These are phyloP conservation scores for Phytopythium cucurbitacearum DNA, from an alignment of 352 stramenopile species.

Conservation along the genomic window DNA sequence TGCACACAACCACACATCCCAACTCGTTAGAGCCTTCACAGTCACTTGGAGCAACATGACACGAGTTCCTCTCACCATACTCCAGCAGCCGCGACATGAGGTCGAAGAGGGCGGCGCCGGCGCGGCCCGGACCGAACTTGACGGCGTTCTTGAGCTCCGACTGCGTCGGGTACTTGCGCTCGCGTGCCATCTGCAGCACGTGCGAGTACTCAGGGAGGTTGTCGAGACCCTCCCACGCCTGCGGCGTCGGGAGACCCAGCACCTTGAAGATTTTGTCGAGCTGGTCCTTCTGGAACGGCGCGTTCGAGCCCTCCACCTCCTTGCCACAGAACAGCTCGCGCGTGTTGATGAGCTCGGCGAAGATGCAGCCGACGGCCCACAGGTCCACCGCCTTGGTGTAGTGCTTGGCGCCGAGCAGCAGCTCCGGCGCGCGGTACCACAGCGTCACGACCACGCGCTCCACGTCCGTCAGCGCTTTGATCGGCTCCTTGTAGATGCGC, in stretches of 20 bases:
- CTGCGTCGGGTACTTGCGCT: slow-evolving; percentile 79
- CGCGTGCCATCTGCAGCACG: slow-evolving; percentile 78
- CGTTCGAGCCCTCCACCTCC: slow-evolving; percentile 83
- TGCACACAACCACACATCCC: slow-evolving; percentile 13
- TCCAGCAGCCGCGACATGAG: slow-evolving; percentile 74
- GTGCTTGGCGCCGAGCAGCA: slow-evolving; percentile 89
- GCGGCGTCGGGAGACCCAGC: slow-evolving; percentile 80
- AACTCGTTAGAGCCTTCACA: slow-evolving; percentile 1
- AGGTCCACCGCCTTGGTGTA: slow-evolving; percentile 96
- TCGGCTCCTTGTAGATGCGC: slow-evolving; percentile 86
- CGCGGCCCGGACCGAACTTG: slow-evolving; percentile 74
- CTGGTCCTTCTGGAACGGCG: slow-evolving; percentile 88
- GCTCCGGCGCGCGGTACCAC: slow-evolving; percentile 94
- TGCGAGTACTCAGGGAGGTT: slow-evolving; percentile 81
- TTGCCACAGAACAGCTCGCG: slow-evolving; percentile 87
- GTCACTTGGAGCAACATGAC: neutral
- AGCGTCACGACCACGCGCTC: slow-evolving; percentile 94
- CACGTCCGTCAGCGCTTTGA: slow-evolving; percentile 85
- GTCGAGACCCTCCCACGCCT: slow-evolving; percentile 82
- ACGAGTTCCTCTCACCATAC: slow-evolving; percentile 44
- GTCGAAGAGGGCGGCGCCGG: slow-evolving; percentile 70
- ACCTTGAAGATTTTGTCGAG: slow-evolving; percentile 91
- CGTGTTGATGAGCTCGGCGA: slow-evolving; percentile 90
- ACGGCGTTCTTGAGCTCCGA: slow-evolving; percentile 84
- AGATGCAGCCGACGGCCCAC: slow-evolving; percentile 95